Evolutionary conservation across 1,139 yeast species (phyloP), one percentile per base, ranked within the genome.

Genomic region (Magnusiomyces suaveolens): DNA sequence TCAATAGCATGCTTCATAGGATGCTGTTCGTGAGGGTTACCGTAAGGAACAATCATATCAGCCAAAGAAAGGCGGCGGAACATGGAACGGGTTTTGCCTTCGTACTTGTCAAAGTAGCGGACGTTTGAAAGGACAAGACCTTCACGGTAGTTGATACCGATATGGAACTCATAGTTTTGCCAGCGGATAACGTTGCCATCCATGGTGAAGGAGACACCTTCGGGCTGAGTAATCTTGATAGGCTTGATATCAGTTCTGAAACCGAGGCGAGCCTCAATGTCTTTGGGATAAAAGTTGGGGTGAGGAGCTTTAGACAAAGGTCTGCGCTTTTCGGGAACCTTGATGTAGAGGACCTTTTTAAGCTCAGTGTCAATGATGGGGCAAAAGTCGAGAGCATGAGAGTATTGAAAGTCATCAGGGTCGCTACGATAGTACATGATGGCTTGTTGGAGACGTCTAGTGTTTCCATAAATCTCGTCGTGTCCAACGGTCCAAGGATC

Each of bases 401-500:
- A 84, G 71, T 85, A 85, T 68, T 84, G 90, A 52, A 88, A 82
- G 67, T 84, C 92, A 66, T 85, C 87, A 69, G 82, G 88, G 64
- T 82, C 75, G n/a, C 81, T 75, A 71, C 89, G 78, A 77, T 82
- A 84, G 73, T 83, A 85, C 79, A 85, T 77, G 69, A 84, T 77
- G 43, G 90, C 90, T 70, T 85, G 94, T 70, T 84, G 92, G 60
- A 85, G 77, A 70, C 94, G 77, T 68, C 79, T 77, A 50, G 80
- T 75, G 51, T 85, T 79, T 51, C 92, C 92, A 87, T 88, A 85
- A 71, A 92, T 78, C 71, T 83, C 92, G 67, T 85, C 94, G 66
- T 81, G 84, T 57, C 92, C 92, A 66, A 85, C 83, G 51, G 92
- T 83, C 94, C 94, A 85, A 56, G 92, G 88, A 68, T 85, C 94